Percentiles rank a stretch among this genome's conserved stretches.
Conservation (phyloP, 2,329 filamentous ascomycete genomes). For the Clonostachys byssicola region DNA sequence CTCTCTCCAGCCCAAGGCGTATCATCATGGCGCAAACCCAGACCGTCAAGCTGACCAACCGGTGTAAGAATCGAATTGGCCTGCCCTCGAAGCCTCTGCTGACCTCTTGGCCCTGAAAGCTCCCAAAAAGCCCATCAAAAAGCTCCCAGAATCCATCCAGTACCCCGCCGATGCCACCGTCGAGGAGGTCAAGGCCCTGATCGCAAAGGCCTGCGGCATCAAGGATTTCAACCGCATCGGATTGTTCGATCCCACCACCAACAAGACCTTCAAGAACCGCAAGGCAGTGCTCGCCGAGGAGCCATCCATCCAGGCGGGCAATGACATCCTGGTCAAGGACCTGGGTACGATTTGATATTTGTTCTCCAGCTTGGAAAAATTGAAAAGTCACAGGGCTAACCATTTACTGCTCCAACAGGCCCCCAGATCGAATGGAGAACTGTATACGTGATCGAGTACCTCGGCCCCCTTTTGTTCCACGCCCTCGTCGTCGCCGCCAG, state of each 20-base stretch:
- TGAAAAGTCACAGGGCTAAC: background rate
- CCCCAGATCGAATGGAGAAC: conserved; percentile 88
- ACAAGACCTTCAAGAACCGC: conserved; percentile 61
- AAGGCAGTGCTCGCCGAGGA: conserved; percentile 46
- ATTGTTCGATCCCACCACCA: conserved; percentile 54
- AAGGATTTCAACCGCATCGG: conserved; percentile 59
- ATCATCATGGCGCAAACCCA: conserved; percentile 12
- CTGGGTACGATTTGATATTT: conserved; percentile 57
- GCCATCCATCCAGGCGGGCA: conserved; percentile 38
- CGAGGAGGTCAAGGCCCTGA: conserved; percentile 52
- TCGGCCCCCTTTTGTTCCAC: conserved; percentile 88
- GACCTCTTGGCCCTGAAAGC: conserved; percentile 17
- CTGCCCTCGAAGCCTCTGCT: background rate
- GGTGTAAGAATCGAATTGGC: conserved; percentile 2
- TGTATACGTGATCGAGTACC: conserved; percentile 93
- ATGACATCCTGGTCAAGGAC: conserved; percentile 82
- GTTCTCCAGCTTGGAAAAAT: background rate
- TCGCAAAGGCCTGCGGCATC: conserved; percentile 47
- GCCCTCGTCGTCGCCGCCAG: conserved; percentile 68
- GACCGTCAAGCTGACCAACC: conserved; percentile 35
- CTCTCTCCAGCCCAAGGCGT: too few species aligned
- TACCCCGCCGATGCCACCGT: conserved; percentile 47
- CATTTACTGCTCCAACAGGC: conserved; percentile 42
- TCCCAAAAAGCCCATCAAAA: conserved; percentile 46
- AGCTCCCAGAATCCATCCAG: conserved; percentile 47